Base-by-base conservation (phyloP, 805 yeast genomes). In the Nakazawaea siamensis region DNA sequence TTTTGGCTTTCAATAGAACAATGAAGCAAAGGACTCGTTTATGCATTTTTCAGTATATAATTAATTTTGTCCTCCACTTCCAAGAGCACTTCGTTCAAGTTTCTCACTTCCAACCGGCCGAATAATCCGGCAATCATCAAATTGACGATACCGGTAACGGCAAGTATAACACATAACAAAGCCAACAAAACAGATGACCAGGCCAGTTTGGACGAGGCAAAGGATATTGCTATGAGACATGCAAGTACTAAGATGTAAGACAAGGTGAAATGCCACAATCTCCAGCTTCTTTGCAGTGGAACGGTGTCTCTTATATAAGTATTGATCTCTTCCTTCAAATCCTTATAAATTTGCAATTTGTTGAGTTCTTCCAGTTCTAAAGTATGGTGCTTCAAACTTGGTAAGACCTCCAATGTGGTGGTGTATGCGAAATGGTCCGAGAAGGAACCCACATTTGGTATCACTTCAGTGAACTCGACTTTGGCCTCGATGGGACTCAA, bases 341-440 rank as follows among this genome's bases (percentile, higher is more conserved):
- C 77, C 32, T 64, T 57, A 43, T 76, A 72, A 12, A 74, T 47
- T 41, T 57, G 33, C 27, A 54, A 40, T 24, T 27, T 44, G 31
- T 34, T 45, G 13, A 42, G 33, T 4, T 45, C 24, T 9, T 30
- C 29, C 10, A 24, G 30, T 4, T 14, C 26, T 27, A 30, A 15
- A 30, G 31, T 5, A 13, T 18, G 26, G 17, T 30, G 16, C 24
- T 29, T 19, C 17, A 18, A 29, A 15, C 33, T 43, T 5, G 51
- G 45, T 14, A 50, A 36, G 2, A 64, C 39, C 31, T 60, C 51
- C 27, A 74, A 46, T 1, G 64, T 56, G 27, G 74, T 66, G 1
- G 67, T 47, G 47, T 80, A 83, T 0, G 90, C 98, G 65, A 92
- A 92, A 61, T 92, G 98, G 51, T 92, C 98, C 1, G 96, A 85